Conservation (phyloP, 768 basidiomycete species). For the Gyrodon lividus region DNA sequence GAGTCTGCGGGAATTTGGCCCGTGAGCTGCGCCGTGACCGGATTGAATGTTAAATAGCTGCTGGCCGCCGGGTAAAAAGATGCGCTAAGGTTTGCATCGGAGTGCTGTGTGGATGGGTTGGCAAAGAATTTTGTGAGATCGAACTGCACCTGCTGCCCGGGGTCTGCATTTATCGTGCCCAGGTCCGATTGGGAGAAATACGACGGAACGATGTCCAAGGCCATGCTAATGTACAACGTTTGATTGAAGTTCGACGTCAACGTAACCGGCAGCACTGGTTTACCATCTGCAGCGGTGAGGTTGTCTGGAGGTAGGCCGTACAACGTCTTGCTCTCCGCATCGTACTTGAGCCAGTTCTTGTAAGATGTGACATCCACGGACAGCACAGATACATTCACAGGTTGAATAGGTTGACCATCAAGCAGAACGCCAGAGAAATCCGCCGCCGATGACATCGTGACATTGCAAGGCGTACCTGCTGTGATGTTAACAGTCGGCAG, state of each 20-base stretch:
- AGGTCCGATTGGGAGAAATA: slow-evolving; percentile 63
- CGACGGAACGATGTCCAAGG: slow-evolving; percentile 66
- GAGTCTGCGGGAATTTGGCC: slow-evolving; percentile 57
- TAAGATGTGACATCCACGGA: slow-evolving; percentile 58
- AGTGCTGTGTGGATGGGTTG: slow-evolving; percentile 38
- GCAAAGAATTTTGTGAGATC: slow-evolving; percentile 56
- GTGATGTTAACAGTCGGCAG: slow-evolving; percentile 76
- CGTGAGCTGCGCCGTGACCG: slow-evolving; percentile 41
- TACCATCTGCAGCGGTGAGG: slow-evolving; percentile 34
- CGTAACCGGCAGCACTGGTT: slow-evolving; percentile 52
- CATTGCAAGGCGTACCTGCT: slow-evolving; percentile 47
- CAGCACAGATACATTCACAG: slow-evolving; percentile 55
- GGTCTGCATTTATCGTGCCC: slow-evolving; percentile 53
- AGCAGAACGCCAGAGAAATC: slow-evolving; percentile 66
- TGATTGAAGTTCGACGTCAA: slow-evolving; percentile 69
- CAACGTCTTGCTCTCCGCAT: slow-evolving; percentile 52
- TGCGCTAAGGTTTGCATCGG: slow-evolving; percentile 53
- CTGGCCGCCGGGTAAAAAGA: slow-evolving; percentile 53
- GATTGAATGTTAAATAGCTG: slow-evolving; percentile 55
- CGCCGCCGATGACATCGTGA: slow-evolving; percentile 49
- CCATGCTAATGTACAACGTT: slow-evolving; percentile 58
- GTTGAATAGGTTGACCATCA: slow-evolving; percentile 57
- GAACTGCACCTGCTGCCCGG: slow-evolving; percentile 52
- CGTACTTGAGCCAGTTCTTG: slow-evolving; percentile 60
- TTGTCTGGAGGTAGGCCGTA: slow-evolving; percentile 61